Percentiles rank a stretch among this genome's conserved stretches.
Conservation (phyloP, 106 monocot genomes). For the Dioscorea alata region DNA sequence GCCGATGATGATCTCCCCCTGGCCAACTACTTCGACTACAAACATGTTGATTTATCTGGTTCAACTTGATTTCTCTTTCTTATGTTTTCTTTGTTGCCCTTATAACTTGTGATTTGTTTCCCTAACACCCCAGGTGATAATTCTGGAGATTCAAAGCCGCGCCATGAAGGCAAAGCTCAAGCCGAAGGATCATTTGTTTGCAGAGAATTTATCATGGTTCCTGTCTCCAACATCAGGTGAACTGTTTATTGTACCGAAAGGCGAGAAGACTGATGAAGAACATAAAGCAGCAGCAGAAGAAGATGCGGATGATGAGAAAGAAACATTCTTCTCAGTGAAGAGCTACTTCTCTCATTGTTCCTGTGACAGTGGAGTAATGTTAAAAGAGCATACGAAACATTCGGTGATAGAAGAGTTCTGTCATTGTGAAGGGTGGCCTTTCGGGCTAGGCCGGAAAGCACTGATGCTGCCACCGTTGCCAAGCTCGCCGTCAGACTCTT, state of each 20-base stretch:
- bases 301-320: conserved; percentile 27
- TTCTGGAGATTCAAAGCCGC: conserved; percentile 26
- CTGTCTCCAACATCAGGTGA: conserved; percentile 12
- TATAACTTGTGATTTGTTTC: not conserved
- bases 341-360: conserved; percentile 54
- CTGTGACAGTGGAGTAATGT: conserved; percentile 5
- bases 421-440: conserved; percentile 80
- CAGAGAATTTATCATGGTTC: conserved; percentile 13
- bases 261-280: not conserved
- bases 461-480: conserved; percentile 53
- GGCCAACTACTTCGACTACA: conserved; percentile 25
- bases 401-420: conserved; percentile 41
- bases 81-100: not conserved
- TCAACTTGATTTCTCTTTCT: too few relatives aligned
- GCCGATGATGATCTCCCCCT: conserved; percentile 22
- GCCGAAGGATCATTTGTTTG: not conserved
- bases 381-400: not conserved
- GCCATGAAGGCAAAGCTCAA: conserved; percentile 25
- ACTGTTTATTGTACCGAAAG: conserved; percentile 4
- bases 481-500: conserved; percentile 56
- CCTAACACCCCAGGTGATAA: conserved; percentile 18
- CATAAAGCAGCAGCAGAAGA: not conserved
- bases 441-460: conserved; percentile 50
- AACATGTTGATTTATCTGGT: conserved; percentile 18
- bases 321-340: conserved; percentile 65